Evolutionary conservation across 1,139 yeast species (phyloP).

Genomic region (Diutina neorugosa): DNA sequence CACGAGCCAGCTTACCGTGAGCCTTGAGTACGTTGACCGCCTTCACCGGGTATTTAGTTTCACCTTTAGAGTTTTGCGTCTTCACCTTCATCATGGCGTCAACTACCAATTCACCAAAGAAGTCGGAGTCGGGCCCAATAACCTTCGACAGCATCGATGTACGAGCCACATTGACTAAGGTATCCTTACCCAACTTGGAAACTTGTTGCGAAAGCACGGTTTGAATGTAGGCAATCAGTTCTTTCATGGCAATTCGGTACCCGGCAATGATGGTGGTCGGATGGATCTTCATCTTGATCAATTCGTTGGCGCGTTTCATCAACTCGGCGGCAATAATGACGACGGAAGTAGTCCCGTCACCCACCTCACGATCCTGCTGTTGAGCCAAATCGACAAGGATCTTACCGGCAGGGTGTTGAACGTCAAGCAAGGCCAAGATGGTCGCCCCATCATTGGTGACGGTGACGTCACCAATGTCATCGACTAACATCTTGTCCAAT

Average conservation of each 20-base stretch:
- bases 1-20: constrained; percentile 86
- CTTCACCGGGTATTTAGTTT: constrained; percentile 87
- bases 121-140: constrained; percentile 91
- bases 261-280: constrained; percentile 98
- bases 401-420: constrained; percentile 98
- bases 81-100: constrained; percentile 94
- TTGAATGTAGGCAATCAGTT: constrained; percentile 79
- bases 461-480: constrained; percentile 97
- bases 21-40: constrained; percentile 95
- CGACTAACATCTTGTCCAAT: constrained; percentile 95
- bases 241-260: constrained; percentile 84
- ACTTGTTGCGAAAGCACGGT: constrained; percentile 79
- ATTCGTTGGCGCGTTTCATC: constrained; percentile 83
- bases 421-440: constrained; percentile 78
- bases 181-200: constrained; percentile 73
- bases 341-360: constrained; percentile 96
- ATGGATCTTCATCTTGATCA: constrained; percentile 87
- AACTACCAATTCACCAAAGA: constrained; percentile 83
- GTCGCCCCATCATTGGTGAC: constrained; percentile 99
- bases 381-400: constrained; percentile 95
- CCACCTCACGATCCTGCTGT: constrained; percentile 98
- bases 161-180: constrained; percentile 77
- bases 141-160: constrained; percentile 96
- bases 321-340: constrained; percentile 92
- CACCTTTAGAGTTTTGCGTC: constrained; percentile 82